Evolutionary conservation across 2,329 filamentous ascomycete genomes (phyloP).

Genomic region (Didymella keratinophila): DNA sequence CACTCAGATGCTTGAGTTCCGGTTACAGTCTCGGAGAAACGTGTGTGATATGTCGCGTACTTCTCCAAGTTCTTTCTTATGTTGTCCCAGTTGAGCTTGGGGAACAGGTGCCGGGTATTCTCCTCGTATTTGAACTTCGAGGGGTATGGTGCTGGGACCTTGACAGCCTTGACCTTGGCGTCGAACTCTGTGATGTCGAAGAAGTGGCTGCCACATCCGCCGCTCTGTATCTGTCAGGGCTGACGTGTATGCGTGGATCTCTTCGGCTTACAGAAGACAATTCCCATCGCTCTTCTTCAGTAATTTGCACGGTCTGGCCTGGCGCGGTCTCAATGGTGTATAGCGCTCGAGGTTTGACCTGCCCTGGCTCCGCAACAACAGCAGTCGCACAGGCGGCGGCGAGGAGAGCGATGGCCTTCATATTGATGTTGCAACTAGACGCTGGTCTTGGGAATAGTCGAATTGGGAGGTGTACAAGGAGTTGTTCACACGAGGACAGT

Average conservation of each 20-base stretch:
- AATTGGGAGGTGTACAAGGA: neutral
- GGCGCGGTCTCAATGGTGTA: slow-evolving; percentile 82
- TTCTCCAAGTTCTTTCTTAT: slow-evolving; percentile 29
- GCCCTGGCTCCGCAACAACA: slow-evolving; percentile 21
- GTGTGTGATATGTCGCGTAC: slow-evolving; percentile 29
- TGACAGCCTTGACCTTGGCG: slow-evolving; percentile 23
- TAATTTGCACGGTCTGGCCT: slow-evolving; percentile 81
- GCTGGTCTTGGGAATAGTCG: neutral
- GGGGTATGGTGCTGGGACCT: slow-evolving; percentile 25
- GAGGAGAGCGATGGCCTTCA: slow-evolving; percentile 20
- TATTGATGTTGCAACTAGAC: neutral
- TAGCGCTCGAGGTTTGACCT: slow-evolving; percentile 43
- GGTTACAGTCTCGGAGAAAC: slow-evolving; percentile 30
- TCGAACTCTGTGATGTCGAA: slow-evolving; percentile 33
- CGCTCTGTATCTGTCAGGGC: slow-evolving; percentile 18
- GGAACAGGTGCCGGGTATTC: slow-evolving; percentile 23
- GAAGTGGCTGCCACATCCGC: slow-evolving; percentile 31
- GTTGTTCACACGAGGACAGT: neutral
- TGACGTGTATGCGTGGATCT: neutral
- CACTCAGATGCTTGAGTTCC: slow-evolving; percentile 84
- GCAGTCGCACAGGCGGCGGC: slow-evolving; percentile 23
- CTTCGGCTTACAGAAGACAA: slow-evolving; percentile 68
- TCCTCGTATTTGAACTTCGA: slow-evolving; percentile 24
- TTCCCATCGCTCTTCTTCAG: slow-evolving; percentile 91
- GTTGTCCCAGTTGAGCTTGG: slow-evolving; percentile 29